Evolutionary conservation across 2,329 filamentous ascomycete species (phyloP), one percentile per base, ranked within the genome.

Genomic region (Thelonectria blattea): DNA sequence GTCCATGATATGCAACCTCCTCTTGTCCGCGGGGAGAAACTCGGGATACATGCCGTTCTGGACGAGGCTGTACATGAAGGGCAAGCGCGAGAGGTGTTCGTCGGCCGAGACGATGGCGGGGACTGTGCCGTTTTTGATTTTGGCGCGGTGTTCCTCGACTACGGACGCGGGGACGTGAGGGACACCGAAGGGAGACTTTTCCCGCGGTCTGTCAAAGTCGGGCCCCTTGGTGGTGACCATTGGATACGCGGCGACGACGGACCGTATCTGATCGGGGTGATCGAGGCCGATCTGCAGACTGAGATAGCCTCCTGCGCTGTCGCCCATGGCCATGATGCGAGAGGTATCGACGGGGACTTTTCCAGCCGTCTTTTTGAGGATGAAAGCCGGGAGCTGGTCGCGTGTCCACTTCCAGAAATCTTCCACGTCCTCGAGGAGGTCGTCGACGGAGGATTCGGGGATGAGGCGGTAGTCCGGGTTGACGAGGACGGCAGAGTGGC

Each of bases 221-320:
- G 46, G n/a, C 2, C 17, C 24, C 12, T 58, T 58, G 34, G n/a
- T 32, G 15, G 52, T 50, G 14, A 53, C 34, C 34, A 58, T 32
- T 24, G 56, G 56, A 17, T 58, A 58, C 3, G 56, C 34, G 2
- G 56, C 56, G 1, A 43, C 49, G 10, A 54, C 56, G 17, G 56
- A 50, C n/a, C 14, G 42, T 5, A 59, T 43, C 18, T 59, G 50
- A 2, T 39, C 27, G 5, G 50, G 27, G 37, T 59, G 50, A 12
- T 41, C 50, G 2, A 59, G 37, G 2, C 56, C 56, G 4, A 59
- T 34, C 3, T 49, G 45, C 14, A 59, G 56, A 14, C 56, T 59
- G 6, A 59, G 45, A 22, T 50, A 49, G 15, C 56, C 56, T 1
- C 56, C 56, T 1, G 56, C 56, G 24, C 56, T 59, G 14, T 59